Conservation (phyloP, 2,329 filamentous ascomycete genomes). For the Teratosphaeria viscida region DNA sequence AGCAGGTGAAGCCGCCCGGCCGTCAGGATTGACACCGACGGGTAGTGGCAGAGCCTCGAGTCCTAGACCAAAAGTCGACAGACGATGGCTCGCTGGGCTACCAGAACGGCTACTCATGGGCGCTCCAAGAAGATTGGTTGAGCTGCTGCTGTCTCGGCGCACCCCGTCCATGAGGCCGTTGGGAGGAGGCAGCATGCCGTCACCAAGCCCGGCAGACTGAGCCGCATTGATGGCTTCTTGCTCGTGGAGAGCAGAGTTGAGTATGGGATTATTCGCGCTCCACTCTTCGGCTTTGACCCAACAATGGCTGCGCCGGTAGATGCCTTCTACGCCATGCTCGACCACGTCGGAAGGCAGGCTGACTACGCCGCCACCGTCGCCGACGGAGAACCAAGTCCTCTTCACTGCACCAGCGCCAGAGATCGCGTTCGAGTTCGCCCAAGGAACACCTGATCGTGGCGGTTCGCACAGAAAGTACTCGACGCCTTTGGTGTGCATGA, state of each 20-base stretch:
- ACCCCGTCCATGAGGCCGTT: not conserved
- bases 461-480: constrained; percentile 77
- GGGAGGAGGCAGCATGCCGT: constrained; percentile 5
- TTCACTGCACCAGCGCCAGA: constrained; percentile 26
- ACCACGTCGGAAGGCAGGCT: constrained; percentile 53
- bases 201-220: constrained; percentile 4
- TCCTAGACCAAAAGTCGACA: constrained; percentile 36
- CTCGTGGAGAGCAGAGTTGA: constrained; percentile 21
- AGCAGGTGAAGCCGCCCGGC: constrained; percentile 3
- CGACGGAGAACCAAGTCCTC: constrained; percentile 62
- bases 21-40: constrained; percentile 31
- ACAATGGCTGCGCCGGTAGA: constrained; percentile 59
- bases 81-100: constrained; percentile 23
- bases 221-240: constrained; percentile 12
- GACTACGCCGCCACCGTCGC: constrained; percentile 54
- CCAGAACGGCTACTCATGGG: not conserved
- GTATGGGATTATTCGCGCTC: constrained; percentile 35
- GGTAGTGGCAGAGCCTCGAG: constrained; percentile 38
- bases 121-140: not conserved
- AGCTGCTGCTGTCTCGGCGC: not conserved
- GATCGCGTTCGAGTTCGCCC: constrained; percentile 51
- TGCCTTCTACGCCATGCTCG: constrained; percentile 55
- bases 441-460: constrained; percentile 61
- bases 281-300: constrained; percentile 56
- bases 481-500: constrained; percentile 58